Base-by-base conservation (phyloP, 345 rosid species). In the Excoecaria agallocha region DNA sequence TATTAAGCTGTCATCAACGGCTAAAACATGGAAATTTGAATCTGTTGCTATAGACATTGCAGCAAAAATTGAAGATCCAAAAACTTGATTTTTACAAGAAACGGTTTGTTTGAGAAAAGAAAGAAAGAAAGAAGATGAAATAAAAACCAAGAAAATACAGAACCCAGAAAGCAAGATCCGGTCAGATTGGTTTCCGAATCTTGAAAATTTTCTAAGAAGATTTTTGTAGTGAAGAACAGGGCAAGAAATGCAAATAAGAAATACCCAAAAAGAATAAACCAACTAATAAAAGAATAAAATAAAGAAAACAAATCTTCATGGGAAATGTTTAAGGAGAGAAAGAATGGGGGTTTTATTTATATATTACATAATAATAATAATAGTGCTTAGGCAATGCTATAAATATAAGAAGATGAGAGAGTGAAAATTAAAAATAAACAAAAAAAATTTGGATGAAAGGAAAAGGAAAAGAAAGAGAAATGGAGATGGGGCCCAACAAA, bases 1-100 rank as follows among this genome's bases (percentile, higher is more conserved):
- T 11, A 85, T 76, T 69, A 81, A 12, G 69, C 85, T 85, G 77
- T 85, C 88, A 72, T 85, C 88, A 61, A 85, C 86, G 56, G 88
- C 88, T 68, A 85, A 73, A 59, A 85, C 86, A 70, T 85, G 88
- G 50, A 81, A 85, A 66, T 71, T 74, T 8, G 82, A 63, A 49
- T 87, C 92, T 4, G 83, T 85, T 1, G 80, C 82, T 69, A 85
- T 80, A 59, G 89, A 89, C 92, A 89, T 89, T 83, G 78, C 74
- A 68, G 43, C 63, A 17, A 43, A 41, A 13, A 12, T 58, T 37
- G 71, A 25, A 70, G 77, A 78, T 72, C 82, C 78, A 48, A 79
- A 38, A 10, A 52, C 71, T 8, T 11, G 3, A 19, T 55, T 52
- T 15, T 41, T 17, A 38, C 24, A 1, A 65, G 56, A 24, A 30